Base-by-base conservation (phyloP, 345 rosid species). In the Mallotus nudiflorus region DNA sequence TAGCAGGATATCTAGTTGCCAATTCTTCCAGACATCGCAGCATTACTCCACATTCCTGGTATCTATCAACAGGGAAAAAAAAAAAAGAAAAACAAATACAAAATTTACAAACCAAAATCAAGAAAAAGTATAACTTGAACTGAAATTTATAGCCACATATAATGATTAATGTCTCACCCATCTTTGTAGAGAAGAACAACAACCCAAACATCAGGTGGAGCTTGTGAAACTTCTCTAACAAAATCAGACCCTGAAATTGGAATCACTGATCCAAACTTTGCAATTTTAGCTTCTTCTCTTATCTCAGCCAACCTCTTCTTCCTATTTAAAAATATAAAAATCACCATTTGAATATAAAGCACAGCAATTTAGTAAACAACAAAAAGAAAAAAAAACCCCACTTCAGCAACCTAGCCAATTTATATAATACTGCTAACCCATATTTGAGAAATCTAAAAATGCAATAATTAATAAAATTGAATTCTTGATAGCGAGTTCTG, bases 211-310 rank as follows among this genome's bases (percentile, higher is more conserved):
- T 95, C 97, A 62, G 91, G 83, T 10, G 91, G 91, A 51, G 99
- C 97, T 85, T 95, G 91, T 0, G 97, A 89, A 29, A 95, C 99
- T 78, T 95, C 97, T 62, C 93, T 79, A 6, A 92, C 88, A 27
- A 89, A 95, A 81, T 95, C 97, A 0, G 97, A 87, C 58, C 97
- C 90, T 0, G 99, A 92, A 73, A 95, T 95, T 9, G 91, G 99
- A 70, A 85, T 65, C 68, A 95, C 87, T 5, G 97, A 84, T 73
- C 99, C 99, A 67, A 83, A 95, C 77, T 77, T 86, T 19, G 73
- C 64, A 19, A 84, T 75, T 71, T 87, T 95, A 40, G 83, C 83
- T 50, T 84, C 85, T 79, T 87, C 94, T 70, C 87, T 89, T 80
- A 90, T 83, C 88, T 95, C 99, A 2, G 91, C 79, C 67, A 95